Conservation (phyloP, 2,329 filamentous ascomycete genomes). For the Penicillium decumbens region DNA sequence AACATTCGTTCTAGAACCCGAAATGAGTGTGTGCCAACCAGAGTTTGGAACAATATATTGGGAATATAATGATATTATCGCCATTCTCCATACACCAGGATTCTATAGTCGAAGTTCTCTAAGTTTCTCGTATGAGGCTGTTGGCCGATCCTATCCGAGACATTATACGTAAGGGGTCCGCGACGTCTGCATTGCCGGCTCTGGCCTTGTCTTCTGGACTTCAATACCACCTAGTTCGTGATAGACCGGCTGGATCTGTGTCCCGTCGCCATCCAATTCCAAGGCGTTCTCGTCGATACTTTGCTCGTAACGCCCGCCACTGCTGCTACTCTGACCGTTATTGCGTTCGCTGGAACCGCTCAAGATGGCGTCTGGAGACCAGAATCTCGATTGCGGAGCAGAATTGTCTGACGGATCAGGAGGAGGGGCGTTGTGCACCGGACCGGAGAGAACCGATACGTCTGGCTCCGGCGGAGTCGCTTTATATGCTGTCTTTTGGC, state of each 20-base stretch:
- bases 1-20: no score
- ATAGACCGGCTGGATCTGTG: conserved; percentile 13
- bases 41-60: no score
- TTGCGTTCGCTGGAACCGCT: not conserved
- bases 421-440: conserved; percentile 8
- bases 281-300: conserved; percentile 5
- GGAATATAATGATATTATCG: no score
- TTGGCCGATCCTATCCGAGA: no score
- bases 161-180: no score
- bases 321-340: conserved; percentile 2
- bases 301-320: conserved; percentile 1
- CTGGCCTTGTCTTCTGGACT: not conserved
- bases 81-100: no score
- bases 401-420: conserved; percentile 1
- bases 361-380: conserved; percentile 11
- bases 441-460: conserved; percentile 11
- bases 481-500: conserved; percentile 10
- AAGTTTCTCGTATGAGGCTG: no score
- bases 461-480: conserved; percentile 8
- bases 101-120: no score
- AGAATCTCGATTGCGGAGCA: conserved; percentile 3
- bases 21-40: no score
- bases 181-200: not conserved
- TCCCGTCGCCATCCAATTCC: conserved; percentile 11
- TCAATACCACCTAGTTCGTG: conserved; percentile 7